Conservation (phyloP, 2,329 filamentous ascomycete genomes). For the Hirsutella thompsonii region DNA sequence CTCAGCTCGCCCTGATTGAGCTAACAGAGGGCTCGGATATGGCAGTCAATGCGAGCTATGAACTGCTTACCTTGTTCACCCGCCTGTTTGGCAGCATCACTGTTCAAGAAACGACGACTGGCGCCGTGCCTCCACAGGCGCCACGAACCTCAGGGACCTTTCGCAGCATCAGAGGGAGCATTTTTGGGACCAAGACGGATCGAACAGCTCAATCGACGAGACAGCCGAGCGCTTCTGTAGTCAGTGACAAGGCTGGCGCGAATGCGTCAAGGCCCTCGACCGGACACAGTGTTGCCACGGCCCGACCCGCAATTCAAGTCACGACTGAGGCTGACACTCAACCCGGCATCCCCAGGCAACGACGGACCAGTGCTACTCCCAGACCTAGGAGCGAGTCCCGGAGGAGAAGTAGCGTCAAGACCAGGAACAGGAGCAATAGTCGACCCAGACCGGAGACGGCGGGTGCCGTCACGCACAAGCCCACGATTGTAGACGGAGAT, state of each 20-base stretch:
- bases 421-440: slow-evolving; percentile 36
- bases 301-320: slow-evolving; percentile 62
- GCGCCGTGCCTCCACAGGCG: slow-evolving; percentile 32
- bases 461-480: slow-evolving; percentile 21
- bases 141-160: slow-evolving; percentile 63
- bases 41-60: slow-evolving; percentile 79
- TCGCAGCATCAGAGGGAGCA: slow-evolving; percentile 58
- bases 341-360: slow-evolving; percentile 16
- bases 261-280: slow-evolving; percentile 20
- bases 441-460: slow-evolving; percentile 31
- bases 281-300: slow-evolving; percentile 29
- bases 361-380: slow-evolving; percentile 19
- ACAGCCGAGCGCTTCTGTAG: slow-evolving; percentile 20
- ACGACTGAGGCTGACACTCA: slow-evolving; percentile 47
- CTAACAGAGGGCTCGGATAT: slow-evolving; percentile 69
- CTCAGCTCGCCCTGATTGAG: slow-evolving; percentile 75
- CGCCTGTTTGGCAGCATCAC: slow-evolving; percentile 56
- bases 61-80: slow-evolving; percentile 70
- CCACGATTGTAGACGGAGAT: slow-evolving; percentile 36
- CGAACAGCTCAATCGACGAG: slow-evolving; percentile 29
- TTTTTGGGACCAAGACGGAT: slow-evolving; percentile 53
- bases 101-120: slow-evolving; percentile 30
- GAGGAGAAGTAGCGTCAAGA: slow-evolving; percentile 38
- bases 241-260: slow-evolving; percentile 22
- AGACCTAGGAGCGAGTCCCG: slow-evolving; percentile 31